These are phyloP conservation scores for Yamagishiella unicocca DNA, from an alignment of 139 green algal genomes.

Conservation along the genomic window DNA sequence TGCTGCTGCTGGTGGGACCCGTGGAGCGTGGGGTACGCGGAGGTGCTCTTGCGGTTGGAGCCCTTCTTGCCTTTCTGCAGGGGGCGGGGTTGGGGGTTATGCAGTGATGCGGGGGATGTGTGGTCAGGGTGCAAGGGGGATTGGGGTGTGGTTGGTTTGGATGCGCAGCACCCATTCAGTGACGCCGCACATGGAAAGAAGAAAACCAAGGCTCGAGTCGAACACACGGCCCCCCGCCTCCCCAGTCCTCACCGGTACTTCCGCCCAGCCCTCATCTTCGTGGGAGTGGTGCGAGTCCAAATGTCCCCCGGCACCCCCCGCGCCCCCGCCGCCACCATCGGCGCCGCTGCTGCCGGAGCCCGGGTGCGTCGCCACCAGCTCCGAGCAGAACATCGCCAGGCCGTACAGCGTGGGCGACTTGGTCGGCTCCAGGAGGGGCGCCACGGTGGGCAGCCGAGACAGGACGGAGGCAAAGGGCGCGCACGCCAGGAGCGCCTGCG, in stretches of 20 bases:
- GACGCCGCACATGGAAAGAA: no score
- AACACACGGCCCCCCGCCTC: not conserved
- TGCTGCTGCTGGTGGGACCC: no score
- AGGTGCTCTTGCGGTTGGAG: constrained; percentile 21
- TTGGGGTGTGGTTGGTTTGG: no score
- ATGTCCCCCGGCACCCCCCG: not conserved
- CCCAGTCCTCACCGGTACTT: constrained; percentile 25
- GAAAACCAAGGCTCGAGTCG: no score
- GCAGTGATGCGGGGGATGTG: no score
- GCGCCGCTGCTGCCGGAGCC: not conserved
- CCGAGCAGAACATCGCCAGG: constrained; percentile 63
- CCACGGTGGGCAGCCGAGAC: constrained; percentile 54
- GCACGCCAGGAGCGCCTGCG: constrained; percentile 80
- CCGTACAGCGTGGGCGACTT: constrained; percentile 68
- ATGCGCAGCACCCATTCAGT: no score
- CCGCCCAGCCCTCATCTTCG: constrained; percentile 25
- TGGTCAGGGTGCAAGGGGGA: no score
- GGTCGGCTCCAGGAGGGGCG: constrained; percentile 56
- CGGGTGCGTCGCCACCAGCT: constrained; percentile 59
- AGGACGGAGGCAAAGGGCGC: constrained; percentile 76
- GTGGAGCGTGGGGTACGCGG: not conserved
- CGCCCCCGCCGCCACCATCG: no score
- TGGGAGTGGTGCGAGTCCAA: not conserved
- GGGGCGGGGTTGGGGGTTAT: no score
- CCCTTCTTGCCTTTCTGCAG: constrained; percentile 17